phyloP scores from a whole-genome alignment of 2,329 filamentous ascomycete genomes.

The Talaromyces sp. region DNA sequence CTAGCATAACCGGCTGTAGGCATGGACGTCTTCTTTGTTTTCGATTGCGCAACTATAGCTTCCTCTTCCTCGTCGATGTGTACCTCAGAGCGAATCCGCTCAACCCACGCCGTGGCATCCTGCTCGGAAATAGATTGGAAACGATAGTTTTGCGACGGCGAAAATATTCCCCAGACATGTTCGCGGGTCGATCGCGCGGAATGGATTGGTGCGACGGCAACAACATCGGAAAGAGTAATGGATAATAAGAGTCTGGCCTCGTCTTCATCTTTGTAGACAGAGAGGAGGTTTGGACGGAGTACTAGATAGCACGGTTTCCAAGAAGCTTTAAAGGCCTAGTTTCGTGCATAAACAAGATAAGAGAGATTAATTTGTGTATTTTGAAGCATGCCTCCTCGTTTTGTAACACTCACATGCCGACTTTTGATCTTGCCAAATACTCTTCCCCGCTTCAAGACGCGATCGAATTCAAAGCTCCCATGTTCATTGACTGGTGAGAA shows the following conservation, averaged over 20 bases:
- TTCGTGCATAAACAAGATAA: neutral
- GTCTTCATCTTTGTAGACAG: constrained; percentile 86
- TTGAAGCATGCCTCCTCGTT: neutral
- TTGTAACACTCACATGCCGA: constrained; percentile 64
- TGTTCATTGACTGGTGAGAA: constrained; percentile 89
- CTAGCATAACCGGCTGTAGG: constrained; percentile 10
- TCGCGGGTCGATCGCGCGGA: constrained; percentile 82
- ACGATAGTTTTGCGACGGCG: constrained; percentile 84
- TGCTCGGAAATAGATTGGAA: constrained; percentile 68
- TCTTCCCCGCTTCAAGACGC: constrained; percentile 82
- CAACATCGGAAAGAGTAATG: constrained; percentile 81
- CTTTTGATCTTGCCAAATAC: constrained; percentile 86
- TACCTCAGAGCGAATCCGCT: constrained; percentile 70
- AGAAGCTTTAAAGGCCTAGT: constrained; percentile 53
- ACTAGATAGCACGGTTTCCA: constrained; percentile 92
- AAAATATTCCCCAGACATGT: constrained; percentile 89
- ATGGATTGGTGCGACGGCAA: constrained; percentile 80
- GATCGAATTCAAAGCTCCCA: constrained; percentile 92
- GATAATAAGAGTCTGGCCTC: constrained; percentile 87
- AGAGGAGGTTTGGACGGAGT: constrained; percentile 81
- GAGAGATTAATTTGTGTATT: neutral
- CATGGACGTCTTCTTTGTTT: constrained; percentile 14
- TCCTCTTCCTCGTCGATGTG: constrained; percentile 85
- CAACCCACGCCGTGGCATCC: constrained; percentile 83
- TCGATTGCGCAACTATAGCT: constrained; percentile 57